Evolutionary conservation across 1,139 yeast genomes (phyloP).

Genomic region (Petasospora fabianii): DNA sequence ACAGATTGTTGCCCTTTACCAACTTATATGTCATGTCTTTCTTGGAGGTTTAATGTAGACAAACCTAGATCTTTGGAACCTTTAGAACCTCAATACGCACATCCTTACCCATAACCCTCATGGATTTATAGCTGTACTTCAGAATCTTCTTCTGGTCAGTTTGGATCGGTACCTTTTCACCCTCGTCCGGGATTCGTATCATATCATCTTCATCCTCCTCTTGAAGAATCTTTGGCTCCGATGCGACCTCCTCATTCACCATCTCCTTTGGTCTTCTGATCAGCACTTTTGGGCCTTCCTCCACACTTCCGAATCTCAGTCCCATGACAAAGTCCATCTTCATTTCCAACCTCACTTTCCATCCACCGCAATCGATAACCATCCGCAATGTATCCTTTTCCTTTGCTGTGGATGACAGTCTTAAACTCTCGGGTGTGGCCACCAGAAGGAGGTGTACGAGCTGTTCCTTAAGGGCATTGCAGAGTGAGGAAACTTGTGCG

Average conservation of each 20-base stretch:
- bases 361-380: slow-evolving; percentile 14
- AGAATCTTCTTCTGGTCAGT: slow-evolving; percentile 11
- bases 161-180: slow-evolving; percentile 2
- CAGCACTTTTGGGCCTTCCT: slow-evolving; percentile 11
- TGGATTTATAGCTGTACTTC: slow-evolving; percentile 16
- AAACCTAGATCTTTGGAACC: slow-evolving; percentile 14
- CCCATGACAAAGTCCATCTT: slow-evolving; percentile 9
- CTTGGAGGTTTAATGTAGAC: too few relatives aligned
- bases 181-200: slow-evolving; percentile 13
- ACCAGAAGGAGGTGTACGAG: slow-evolving; percentile 7
- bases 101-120: slow-evolving; percentile 14
- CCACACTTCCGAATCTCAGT: slow-evolving; percentile 8
- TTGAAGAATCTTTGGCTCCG: neutral
- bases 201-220: slow-evolving; percentile 8
- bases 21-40: too few relatives aligned
- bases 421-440: slow-evolving; percentile 10
- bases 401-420: slow-evolving; percentile 5
- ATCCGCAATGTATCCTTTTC: slow-evolving; percentile 11
- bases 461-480: slow-evolving; percentile 6
- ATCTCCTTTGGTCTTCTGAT: slow-evolving; percentile 15
- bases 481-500: slow-evolving; percentile 9
- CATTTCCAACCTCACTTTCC: slow-evolving; percentile 15
- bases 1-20: too few relatives aligned
- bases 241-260: slow-evolving; percentile 1
- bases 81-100: slow-evolving; percentile 17